These are phyloP conservation scores for Syzygium oleosum DNA, from an alignment of 345 rosid genomes.

Conservation along the genomic window DNA sequence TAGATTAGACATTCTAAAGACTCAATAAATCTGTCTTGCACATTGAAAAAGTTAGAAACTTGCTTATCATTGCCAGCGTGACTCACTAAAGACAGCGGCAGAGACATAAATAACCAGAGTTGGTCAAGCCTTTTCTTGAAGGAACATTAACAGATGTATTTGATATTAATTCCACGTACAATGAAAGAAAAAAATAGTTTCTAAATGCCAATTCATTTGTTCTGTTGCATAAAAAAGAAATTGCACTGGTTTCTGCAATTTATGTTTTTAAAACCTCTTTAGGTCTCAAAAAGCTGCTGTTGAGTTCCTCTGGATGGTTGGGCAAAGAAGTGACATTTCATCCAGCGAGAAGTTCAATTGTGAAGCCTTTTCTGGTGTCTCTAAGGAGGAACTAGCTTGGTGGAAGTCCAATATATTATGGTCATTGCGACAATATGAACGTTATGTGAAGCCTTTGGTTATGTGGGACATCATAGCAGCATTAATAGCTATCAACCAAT, in stretches of 20 bases:
- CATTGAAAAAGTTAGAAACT: not conserved
- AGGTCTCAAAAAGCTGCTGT: constrained; percentile 86
- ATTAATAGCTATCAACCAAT: constrained; percentile 54
- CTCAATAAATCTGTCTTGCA: not conserved
- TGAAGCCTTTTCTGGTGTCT: constrained; percentile 35
- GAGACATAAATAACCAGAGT: not conserved
- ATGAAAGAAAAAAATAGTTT: not conserved
- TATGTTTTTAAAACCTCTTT: not conserved
- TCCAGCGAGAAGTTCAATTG: constrained; percentile 16
- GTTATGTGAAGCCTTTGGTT: constrained; percentile 47
- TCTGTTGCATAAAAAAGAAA: not conserved
- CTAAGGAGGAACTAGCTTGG: constrained; percentile 34
- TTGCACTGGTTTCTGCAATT: not conserved
- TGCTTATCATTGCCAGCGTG: not conserved
- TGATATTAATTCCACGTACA: not conserved
- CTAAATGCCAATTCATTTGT: not conserved
- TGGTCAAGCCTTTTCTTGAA: not conserved
- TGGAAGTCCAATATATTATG: constrained; percentile 71
- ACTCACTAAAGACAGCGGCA: not conserved
- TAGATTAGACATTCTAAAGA: not conserved
- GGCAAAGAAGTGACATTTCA: constrained; percentile 37
- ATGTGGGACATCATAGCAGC: constrained; percentile 79
- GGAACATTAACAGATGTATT: not conserved
- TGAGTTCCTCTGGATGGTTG: constrained; percentile 90
- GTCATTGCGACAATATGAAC: constrained; percentile 52